phyloP scores from a whole-genome alignment of 768 basidiomycete genomes.

The Collybia sp. region DNA sequence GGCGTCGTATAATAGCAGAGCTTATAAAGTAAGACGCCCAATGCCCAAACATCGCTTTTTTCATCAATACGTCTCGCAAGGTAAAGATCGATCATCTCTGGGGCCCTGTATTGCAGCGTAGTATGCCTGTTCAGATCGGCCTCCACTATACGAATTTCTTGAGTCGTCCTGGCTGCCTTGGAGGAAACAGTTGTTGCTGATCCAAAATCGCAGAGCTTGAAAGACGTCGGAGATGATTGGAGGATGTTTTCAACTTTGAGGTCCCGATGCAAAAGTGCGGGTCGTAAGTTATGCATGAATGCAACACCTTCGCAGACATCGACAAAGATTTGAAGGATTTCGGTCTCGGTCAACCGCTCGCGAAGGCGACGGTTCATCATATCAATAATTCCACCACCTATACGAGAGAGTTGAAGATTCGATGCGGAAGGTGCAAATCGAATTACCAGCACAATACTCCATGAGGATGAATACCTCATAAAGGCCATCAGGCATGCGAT shows the following conservation, averaged over 20 bases:
- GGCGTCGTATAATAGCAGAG: slow-evolving; percentile 99
- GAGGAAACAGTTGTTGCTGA: slow-evolving; percentile 73
- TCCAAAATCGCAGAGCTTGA: slow-evolving; percentile 98
- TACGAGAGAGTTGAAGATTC: slow-evolving; percentile 7
- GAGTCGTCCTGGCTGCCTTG: slow-evolving; percentile 68
- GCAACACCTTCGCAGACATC: slow-evolving; percentile 98
- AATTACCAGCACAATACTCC: slow-evolving; percentile 91
- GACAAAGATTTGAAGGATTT: slow-evolving; percentile 96
- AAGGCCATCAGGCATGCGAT: slow-evolving; percentile 73
- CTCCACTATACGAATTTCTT: slow-evolving; percentile 85
- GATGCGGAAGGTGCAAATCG: not conserved
- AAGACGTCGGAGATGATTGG: slow-evolving; percentile 76
- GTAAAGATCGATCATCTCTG: slow-evolving; percentile 95
- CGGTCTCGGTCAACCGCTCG: slow-evolving; percentile 90
- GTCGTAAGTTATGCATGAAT: slow-evolving; percentile 91
- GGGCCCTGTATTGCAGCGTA: slow-evolving; percentile 96
- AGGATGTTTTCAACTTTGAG: slow-evolving; percentile 99
- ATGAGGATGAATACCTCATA: slow-evolving; percentile 98
- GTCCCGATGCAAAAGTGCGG: slow-evolving; percentile 91
- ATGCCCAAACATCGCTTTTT: slow-evolving; percentile 97
- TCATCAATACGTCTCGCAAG: slow-evolving; percentile 82
- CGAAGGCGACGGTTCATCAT: slow-evolving; percentile 98
- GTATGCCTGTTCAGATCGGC: slow-evolving; percentile 92
- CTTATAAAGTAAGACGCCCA: slow-evolving; percentile 96
- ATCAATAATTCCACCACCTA: slow-evolving; percentile 98